Percentiles rank a stretch among this genome's conserved stretches.
Evolutionary conservation across 176 grass and related monocot genomes (phyloP).

Genomic region (sorghum (Sorghum bicolor)): DNA sequence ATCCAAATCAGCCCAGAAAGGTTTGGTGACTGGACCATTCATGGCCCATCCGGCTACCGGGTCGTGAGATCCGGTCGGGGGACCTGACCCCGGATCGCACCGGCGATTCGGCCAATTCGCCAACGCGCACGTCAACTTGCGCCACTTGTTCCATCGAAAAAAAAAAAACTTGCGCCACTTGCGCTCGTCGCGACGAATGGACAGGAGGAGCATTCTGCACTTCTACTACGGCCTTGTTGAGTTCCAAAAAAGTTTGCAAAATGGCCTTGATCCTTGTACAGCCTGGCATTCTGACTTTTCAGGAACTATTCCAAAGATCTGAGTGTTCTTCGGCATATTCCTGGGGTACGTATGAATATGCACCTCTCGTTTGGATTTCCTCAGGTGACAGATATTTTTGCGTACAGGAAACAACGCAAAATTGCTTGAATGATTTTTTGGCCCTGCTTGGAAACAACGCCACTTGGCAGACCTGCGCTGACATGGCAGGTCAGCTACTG

Average conservation of each 20-base stretch:
- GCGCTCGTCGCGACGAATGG: too few species aligned
- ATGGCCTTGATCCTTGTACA: neutral
- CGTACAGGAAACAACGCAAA: neutral
- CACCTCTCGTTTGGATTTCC: neutral
- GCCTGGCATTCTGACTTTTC: neutral
- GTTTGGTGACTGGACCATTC: conserved; percentile 1
- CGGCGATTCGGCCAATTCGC: neutral
- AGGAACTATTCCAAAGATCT: neutral
- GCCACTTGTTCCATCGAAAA: too few species aligned
- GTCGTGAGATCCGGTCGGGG: neutral
- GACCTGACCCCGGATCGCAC: neutral
- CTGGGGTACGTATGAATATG: neutral
- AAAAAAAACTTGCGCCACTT: too few species aligned
- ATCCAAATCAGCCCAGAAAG: conserved; percentile 20
- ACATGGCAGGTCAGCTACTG: too few species aligned
- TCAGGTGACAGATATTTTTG: neutral
- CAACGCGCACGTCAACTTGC: neutral
- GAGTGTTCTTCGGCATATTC: conserved; percentile 15
- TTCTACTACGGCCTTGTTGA: too few species aligned
- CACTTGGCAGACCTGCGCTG: neutral
- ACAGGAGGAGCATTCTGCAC: too few species aligned
- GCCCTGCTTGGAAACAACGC: neutral
- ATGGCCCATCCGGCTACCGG: neutral
- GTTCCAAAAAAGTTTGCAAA: too few species aligned
- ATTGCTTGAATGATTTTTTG: neutral